Percentiles rank a stretch among this genome's conserved stretches.
Conservation (phyloP, 257 asterid genomes). For the Coffea eugenioides region DNA sequence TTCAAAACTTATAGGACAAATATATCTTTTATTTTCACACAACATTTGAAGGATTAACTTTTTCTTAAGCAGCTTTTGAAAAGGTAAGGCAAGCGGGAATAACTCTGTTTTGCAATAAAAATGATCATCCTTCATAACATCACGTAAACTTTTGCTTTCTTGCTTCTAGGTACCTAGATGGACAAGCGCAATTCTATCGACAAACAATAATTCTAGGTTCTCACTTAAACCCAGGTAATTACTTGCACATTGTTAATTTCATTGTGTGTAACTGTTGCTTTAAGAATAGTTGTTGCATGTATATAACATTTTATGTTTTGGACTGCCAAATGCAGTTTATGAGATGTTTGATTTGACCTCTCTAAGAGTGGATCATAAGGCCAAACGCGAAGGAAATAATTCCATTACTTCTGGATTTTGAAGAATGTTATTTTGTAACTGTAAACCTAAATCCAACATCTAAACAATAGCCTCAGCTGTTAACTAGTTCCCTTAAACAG, state of each 20-base stretch:
- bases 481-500: background rate
- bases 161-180: conserved; percentile 71
- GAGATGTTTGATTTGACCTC: background rate
- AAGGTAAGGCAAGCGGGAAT: background rate
- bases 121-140: background rate
- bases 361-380: background rate
- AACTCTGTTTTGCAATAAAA: background rate
- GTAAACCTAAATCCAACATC: background rate
- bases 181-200: conserved; percentile 83
- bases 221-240: conserved; percentile 82
- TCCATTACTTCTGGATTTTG: background rate
- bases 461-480: background rate
- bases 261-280: background rate
- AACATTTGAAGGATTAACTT: background rate
- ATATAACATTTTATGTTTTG: background rate
- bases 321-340: background rate
- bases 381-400: background rate
- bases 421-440: background rate
- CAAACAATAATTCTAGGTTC: conserved; percentile 82
- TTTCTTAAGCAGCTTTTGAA: background rate
- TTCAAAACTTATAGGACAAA: background rate
- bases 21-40: background rate
- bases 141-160: background rate
- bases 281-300: background rate
- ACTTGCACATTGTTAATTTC: background rate